Evolutionary conservation across 495 filamentous ascomycete species (phyloP).

Genomic region (Aspergillus incahuasiensis): DNA sequence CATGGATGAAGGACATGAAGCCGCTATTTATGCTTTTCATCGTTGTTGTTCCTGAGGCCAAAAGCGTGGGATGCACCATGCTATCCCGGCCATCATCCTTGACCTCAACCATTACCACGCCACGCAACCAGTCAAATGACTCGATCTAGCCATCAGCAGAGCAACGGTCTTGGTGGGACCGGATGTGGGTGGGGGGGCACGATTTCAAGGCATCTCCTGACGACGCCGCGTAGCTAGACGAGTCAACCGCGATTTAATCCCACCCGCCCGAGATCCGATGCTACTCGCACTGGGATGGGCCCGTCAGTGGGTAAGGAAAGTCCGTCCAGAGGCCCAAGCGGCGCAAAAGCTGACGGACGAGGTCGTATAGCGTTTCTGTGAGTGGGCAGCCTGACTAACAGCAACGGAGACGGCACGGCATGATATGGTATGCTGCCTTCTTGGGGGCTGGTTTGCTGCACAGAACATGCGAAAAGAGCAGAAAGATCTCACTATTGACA

Average conservation of each 20-base stretch:
- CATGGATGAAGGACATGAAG: not conserved
- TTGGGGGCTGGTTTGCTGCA: no score
- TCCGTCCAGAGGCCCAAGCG: constrained; percentile 4
- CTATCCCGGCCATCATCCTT: not conserved
- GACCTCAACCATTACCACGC: not conserved
- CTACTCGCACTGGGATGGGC: not conserved
- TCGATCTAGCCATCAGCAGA: not conserved
- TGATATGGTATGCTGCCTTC: not conserved
- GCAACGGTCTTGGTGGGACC: not conserved
- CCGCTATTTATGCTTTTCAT: constrained; percentile 9
- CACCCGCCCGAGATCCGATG: not conserved
- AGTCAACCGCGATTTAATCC: constrained; percentile 8
- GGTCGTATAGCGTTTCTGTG: not conserved
- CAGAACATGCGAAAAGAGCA: not conserved
- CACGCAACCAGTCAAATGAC: not conserved
- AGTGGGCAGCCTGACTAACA: constrained; percentile 5
- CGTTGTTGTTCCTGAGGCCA: not conserved
- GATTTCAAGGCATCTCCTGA: not conserved
- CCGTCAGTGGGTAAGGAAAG: not conserved
- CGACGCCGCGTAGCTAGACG: not conserved
- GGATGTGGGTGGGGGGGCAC: not conserved
- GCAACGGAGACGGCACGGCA: not conserved
- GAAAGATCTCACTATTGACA: not conserved
- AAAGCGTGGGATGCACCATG: constrained; percentile 4
- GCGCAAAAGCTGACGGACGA: not conserved